Base-by-base conservation (phyloP, 2,329 filamentous ascomycete genomes). In the Colletotrichum sp. region DNA sequence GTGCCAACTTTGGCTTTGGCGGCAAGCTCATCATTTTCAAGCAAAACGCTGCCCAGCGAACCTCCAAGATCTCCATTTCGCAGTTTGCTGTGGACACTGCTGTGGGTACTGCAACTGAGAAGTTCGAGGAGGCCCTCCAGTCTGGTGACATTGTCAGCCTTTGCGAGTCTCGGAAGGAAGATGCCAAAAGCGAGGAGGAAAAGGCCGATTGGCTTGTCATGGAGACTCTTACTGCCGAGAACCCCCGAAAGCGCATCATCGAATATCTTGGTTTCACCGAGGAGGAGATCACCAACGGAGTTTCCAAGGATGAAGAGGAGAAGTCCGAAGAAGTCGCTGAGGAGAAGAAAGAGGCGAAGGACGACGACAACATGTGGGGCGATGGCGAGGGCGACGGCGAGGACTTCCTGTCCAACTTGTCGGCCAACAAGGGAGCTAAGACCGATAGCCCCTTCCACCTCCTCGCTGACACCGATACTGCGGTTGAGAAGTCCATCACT, bases 161-260 rank as follows among this genome's bases (percentile, higher is more conserved):
- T 77, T 98, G 96, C 82, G 93, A 96, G 81, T 90, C 93, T 26
- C 95, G 96, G 82, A 93, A 96, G 77, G 88, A 93, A 30, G 88
- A 92, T 77, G 94, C 96, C 21, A 93, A 92, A 81, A 95, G 92
- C 0, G 96, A 98, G 2, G 95, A 98, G 79, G 97, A 99, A 83
- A 98, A 96, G 88, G 94, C 95, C 6, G 96, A 99, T 84, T 99
- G 97, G 97, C 94, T 94, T 79, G 95, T 99, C 49, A 95, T 99
- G 84, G 93, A 97, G 84, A 97, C 96, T 3, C 86, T 99, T 77
- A 94, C 96, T 65, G 94, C 95, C 5, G 93, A 94, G 34, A 96
- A 96, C 81, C 94, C 96, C n/a, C 92, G 96, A 57, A 94, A 94
- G 83, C 93, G 95, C 83, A 93, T 99, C 73, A 91, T 97, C 26